Conservation (phyloP, 192 early-diverging fungal genomes). For the Coemansia sp. region DNA sequence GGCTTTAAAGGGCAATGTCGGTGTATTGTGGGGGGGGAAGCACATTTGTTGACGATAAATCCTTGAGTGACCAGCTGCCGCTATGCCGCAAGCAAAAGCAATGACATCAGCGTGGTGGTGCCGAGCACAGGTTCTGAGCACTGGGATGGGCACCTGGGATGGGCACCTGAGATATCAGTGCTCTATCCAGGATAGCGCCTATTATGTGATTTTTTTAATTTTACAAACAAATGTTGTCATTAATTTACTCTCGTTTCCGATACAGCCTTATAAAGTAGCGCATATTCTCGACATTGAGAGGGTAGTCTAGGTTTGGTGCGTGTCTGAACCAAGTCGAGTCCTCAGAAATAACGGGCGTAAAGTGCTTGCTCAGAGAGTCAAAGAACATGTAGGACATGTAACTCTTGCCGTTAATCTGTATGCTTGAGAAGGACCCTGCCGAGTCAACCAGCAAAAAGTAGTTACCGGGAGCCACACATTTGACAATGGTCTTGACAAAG, state of each 20-base stretch:
- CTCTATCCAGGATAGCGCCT: too few relatives aligned
- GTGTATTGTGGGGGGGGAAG: neutral
- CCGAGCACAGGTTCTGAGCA: too few relatives aligned
- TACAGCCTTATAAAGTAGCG: slow-evolving; percentile 88
- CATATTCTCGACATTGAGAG: slow-evolving; percentile 84
- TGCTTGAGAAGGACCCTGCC: slow-evolving; percentile 88
- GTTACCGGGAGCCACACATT: slow-evolving; percentile 60
- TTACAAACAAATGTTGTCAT: too few relatives aligned
- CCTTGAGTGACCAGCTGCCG: too few relatives aligned
- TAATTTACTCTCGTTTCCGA: slow-evolving; percentile 54
- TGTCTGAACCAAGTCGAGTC: slow-evolving; percentile 79
- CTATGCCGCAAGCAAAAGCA: too few relatives aligned
- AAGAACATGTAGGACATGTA: slow-evolving; percentile 92
- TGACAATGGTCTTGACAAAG: slow-evolving; percentile 70
- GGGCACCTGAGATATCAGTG: too few relatives aligned
- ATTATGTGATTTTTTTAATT: too few relatives aligned
- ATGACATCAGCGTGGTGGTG: too few relatives aligned
- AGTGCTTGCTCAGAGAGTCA: slow-evolving; percentile 66
- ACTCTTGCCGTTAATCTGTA: slow-evolving; percentile 66
- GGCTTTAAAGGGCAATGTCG: neutral
- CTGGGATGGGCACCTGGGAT: too few relatives aligned
- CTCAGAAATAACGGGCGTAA: slow-evolving; percentile 64
- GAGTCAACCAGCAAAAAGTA: slow-evolving; percentile 82
- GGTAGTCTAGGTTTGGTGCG: slow-evolving; percentile 68
- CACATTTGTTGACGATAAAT: neutral